Conservation (phyloP, 2,329 filamentous ascomycete species). For the Diaporthe batatas region DNA sequence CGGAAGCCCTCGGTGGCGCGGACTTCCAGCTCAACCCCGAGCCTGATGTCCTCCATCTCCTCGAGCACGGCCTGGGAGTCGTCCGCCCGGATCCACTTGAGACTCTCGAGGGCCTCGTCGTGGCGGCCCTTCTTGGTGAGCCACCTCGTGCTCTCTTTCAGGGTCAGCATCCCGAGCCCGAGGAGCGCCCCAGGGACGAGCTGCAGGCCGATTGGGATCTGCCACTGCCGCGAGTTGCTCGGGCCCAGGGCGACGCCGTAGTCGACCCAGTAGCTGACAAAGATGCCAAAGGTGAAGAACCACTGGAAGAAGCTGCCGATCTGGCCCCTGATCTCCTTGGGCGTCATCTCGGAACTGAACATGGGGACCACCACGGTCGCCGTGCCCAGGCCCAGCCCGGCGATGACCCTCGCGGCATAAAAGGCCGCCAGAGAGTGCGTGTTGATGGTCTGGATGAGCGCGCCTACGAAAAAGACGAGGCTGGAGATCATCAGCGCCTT, state of each 20-base stretch:
- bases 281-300: slow-evolving; percentile 55
- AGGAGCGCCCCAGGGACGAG: slow-evolving; percentile 61
- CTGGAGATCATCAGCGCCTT: slow-evolving; percentile 54
- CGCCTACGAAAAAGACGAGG: slow-evolving; percentile 58
- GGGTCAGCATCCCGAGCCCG: slow-evolving; percentile 61
- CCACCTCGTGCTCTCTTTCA: slow-evolving; percentile 65
- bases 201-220: slow-evolving; percentile 67
- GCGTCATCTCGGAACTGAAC: slow-evolving; percentile 60
- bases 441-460: slow-evolving; percentile 58
- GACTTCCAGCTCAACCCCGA: slow-evolving; percentile 60
- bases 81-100: slow-evolving; percentile 65
- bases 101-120: slow-evolving; percentile 60
- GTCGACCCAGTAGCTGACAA: slow-evolving; percentile 58
- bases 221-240: slow-evolving; percentile 63
- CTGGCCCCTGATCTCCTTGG: slow-evolving; percentile 59
- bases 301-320: slow-evolving; percentile 61
- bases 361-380: slow-evolving; percentile 57
- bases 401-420: slow-evolving; percentile 50
- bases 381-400: slow-evolving; percentile 50
- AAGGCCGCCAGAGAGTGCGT: slow-evolving; percentile 55
- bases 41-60: slow-evolving; percentile 65
- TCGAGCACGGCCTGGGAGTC: slow-evolving; percentile 51
- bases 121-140: slow-evolving; percentile 60
- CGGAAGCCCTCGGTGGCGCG: slow-evolving; percentile 59
- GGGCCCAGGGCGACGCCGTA: slow-evolving; percentile 55